These are phyloP conservation scores for Gossypium aridum DNA, from an alignment of 441 rosid species.

Conservation along the genomic window DNA sequence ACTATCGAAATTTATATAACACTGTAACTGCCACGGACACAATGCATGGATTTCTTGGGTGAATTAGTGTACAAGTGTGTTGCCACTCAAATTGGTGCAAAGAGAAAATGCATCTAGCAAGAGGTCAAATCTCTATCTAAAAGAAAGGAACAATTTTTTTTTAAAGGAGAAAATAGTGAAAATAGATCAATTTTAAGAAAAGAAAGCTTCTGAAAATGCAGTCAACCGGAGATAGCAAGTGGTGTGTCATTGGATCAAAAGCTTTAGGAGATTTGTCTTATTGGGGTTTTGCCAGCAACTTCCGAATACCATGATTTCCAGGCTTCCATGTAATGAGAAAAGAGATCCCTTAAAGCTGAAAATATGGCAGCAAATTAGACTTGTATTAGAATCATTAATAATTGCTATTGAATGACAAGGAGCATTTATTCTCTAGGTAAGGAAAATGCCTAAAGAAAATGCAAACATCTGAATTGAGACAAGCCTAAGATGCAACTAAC, in stretches of 20 bases:
- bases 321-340: constrained; percentile 82
- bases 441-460: no score
- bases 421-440: not conserved
- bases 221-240: not conserved
- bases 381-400: not conserved
- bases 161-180: not conserved
- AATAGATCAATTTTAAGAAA: not conserved
- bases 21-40: not conserved
- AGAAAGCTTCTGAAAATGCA: not conserved
- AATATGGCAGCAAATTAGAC: constrained; percentile 14
- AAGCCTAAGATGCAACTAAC: no score
- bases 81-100: constrained; percentile 11
- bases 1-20: no score
- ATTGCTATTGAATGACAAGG: not conserved
- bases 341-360: constrained; percentile 79
- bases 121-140: constrained; percentile 13
- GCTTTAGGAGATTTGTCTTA: constrained; percentile 27
- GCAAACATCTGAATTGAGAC: no score
- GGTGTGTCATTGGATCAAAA: not conserved
- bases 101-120: constrained; percentile 16
- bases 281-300: constrained; percentile 53
- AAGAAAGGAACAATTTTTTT: not conserved
- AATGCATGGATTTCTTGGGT: not conserved
- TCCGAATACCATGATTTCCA: constrained; percentile 86
- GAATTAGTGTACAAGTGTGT: constrained; percentile 1